Base-by-base conservation (phyloP, 768 basidiomycete genomes). In the Tulasnella sp. region DNA sequence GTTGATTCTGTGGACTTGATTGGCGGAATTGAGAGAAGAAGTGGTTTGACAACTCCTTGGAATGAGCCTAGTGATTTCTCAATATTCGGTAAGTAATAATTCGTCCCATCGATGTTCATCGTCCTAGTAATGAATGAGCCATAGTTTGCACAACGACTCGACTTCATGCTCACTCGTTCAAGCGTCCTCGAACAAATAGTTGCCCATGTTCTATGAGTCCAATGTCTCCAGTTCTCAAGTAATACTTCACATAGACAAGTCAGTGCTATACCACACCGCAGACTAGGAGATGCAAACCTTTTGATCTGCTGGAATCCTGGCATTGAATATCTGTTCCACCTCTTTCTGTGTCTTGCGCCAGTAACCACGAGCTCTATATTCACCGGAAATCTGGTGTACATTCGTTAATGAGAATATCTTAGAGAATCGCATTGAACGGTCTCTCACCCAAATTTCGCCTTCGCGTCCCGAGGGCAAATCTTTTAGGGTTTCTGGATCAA, bases 391-490 rank as follows among this genome's bases (percentile, higher is more conserved):
- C n/a, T n/a, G n/a, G n/a, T n/a, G n/a, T n/a, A n/a, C n/a, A n/a
- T n/a, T n/a, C n/a, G n/a, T n/a, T n/a, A n/a, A n/a, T n/a, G n/a
- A n/a, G n/a, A n/a, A n/a, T n/a, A n/a, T n/a, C n/a, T n/a, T n/a
- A n/a, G n/a, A n/a, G n/a, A n/a, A n/a, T n/a, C n/a, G n/a, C n/a
- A n/a, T n/a, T n/a, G n/a, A n/a, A n/a, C n/a, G n/a, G n/a, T n/a
- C n/a, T n/a, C 43, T 39, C 13, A 43, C 27, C 49, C 49, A 51
- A 4, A 51, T 51, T 28, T 51, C 49, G 20, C 49, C 49, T 7
- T 51, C 37, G 37, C 20, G 25, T 2, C 49, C 49, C 10, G 40
- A 24, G 20, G 49, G 49, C 24, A 51, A 22, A 29, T 39, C 39
- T 12, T 51, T 41, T 20, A 22, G 27, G 8, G 49, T 41, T n/a